A percentile compares a stretch with the other conserved stretches of the same genome.
phyloP scores from a whole-genome alignment of 768 basidiomycete genomes.

The Neoboletus subvelutipes region DNA sequence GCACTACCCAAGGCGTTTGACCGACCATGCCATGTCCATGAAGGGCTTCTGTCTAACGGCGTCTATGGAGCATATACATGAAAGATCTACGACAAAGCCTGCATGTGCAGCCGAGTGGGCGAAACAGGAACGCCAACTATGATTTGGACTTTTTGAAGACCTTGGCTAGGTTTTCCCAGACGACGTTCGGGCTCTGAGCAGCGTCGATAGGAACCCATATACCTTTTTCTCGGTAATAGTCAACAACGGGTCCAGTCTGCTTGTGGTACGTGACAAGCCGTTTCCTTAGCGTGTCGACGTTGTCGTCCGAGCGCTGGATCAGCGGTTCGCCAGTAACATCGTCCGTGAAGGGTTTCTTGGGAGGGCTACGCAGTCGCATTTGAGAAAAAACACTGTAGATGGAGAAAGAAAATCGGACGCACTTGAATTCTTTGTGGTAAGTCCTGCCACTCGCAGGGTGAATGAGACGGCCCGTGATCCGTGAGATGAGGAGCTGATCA shows the following conservation, averaged over 20 bases:
- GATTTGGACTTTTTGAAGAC: constrained; percentile 47
- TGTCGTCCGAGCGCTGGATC: constrained; percentile 97
- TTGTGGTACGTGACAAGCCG: constrained; percentile 86
- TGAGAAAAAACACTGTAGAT: constrained; percentile 12
- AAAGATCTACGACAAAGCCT: constrained; percentile 18
- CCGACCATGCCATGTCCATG: constrained; percentile 2
- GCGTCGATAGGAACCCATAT: constrained; percentile 93
- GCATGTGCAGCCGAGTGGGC: neutral
- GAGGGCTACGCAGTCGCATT: constrained; percentile 61
- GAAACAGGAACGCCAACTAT: constrained; percentile 6
- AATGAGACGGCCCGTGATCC: constrained; percentile 94
- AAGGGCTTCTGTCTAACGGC: constrained; percentile 12
- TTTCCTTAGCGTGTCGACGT: constrained; percentile 91
- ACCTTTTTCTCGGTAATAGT: constrained; percentile 91
- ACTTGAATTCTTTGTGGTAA: constrained; percentile 97
- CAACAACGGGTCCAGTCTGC: constrained; percentile 94
- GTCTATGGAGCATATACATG: constrained; percentile 28
- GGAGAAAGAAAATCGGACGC: constrained; percentile 32
- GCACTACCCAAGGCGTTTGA: neutral
- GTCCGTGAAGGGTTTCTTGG: constrained; percentile 93
- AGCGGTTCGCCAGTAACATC: constrained; percentile 95
- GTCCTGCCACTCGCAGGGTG: constrained; percentile 87
- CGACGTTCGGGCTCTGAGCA: constrained; percentile 86
- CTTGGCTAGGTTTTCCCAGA: constrained; percentile 81
- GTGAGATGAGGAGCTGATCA: constrained; percentile 93